Evolutionary conservation across 176 grass and related monocot species (phyloP).

Genomic region (Poa pratensis): DNA sequence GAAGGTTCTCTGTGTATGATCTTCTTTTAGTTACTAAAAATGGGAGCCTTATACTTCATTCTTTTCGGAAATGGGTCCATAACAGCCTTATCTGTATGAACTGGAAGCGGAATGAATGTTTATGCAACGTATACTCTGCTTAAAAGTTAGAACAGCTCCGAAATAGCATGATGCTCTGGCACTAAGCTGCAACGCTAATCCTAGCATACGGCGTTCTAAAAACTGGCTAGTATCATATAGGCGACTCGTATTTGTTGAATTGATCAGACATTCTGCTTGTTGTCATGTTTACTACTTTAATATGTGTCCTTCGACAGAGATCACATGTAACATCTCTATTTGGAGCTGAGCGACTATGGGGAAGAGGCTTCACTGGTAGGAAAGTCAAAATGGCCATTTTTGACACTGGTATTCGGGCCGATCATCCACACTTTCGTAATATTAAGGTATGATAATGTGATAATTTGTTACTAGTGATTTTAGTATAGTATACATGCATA

Average conservation of each 20-base stretch:
- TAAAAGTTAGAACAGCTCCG: constrained; percentile 9
- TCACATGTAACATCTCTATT: constrained; percentile 95
- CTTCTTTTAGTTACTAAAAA: neutral
- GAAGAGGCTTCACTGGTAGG: constrained; percentile 76
- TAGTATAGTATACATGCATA: neutral
- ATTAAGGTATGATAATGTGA: constrained; percentile 75
- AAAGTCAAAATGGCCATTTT: constrained; percentile 99
- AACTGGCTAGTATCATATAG: neutral
- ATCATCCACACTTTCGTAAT: constrained; percentile 96
- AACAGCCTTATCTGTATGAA: neutral
- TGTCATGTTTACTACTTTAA: constrained; percentile 34
- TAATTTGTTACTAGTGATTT: constrained; percentile 19
- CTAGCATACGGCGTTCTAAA: neutral
- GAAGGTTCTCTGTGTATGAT: neutral
- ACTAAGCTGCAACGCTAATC: neutral
- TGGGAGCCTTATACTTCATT: neutral
- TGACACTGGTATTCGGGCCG: constrained; percentile 93
- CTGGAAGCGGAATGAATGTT: neutral
- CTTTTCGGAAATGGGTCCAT: neutral
- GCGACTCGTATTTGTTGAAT: constrained; percentile 13
- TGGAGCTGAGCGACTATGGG: constrained; percentile 85
- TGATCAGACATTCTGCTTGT: neutral
- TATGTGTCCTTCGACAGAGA: constrained; percentile 59
- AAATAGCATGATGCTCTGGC: constrained; percentile 4
- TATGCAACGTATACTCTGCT: neutral